Evolutionary conservation across 2,329 filamentous ascomycete genomes (phyloP).

Genomic region (Paecilomyces niveus): DNA sequence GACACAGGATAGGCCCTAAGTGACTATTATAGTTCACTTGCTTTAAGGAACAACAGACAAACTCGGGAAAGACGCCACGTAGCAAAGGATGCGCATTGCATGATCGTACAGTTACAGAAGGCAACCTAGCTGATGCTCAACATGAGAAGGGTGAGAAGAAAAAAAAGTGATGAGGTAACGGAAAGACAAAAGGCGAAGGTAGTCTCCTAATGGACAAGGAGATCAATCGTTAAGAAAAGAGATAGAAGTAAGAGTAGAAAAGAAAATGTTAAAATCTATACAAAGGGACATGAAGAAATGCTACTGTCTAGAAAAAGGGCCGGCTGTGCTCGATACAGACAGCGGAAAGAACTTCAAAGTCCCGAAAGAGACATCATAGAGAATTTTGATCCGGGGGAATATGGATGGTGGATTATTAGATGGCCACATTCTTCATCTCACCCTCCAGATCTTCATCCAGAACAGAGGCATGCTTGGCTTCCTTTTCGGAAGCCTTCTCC

Average conservation of each 20-base stretch:
- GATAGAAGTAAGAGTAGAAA: conserved; percentile 8
- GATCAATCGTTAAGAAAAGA: conserved; percentile 7
- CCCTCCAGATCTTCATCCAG: conserved; percentile 30
- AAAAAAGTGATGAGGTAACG: conserved; percentile 20
- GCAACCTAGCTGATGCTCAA: background rate
- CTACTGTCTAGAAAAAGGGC: background rate
- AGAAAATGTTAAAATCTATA: conserved; percentile 5
- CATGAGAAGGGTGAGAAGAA: conserved; percentile 5
- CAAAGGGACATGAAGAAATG: background rate
- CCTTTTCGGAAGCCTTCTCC: conserved; percentile 23
- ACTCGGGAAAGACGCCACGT: background rate
- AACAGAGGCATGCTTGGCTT: conserved; percentile 20
- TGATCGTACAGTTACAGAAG: conserved; percentile 10
- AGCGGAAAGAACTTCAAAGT: background rate
- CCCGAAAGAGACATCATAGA: background rate
- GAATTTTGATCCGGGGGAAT: conserved; percentile 3
- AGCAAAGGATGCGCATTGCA: conserved; percentile 3
- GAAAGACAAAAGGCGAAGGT: conserved; percentile 8
- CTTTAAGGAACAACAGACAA: background rate
- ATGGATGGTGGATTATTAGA: conserved; percentile 21
- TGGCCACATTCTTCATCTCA: conserved; percentile 43
- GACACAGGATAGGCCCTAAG: background rate
- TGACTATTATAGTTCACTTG: background rate
- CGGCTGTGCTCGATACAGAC: background rate
- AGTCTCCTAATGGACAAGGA: conserved; percentile 8